phyloP scores from a whole-genome alignment of 2,329 filamentous ascomycete genomes.

The Fusarium marasasianum region DNA sequence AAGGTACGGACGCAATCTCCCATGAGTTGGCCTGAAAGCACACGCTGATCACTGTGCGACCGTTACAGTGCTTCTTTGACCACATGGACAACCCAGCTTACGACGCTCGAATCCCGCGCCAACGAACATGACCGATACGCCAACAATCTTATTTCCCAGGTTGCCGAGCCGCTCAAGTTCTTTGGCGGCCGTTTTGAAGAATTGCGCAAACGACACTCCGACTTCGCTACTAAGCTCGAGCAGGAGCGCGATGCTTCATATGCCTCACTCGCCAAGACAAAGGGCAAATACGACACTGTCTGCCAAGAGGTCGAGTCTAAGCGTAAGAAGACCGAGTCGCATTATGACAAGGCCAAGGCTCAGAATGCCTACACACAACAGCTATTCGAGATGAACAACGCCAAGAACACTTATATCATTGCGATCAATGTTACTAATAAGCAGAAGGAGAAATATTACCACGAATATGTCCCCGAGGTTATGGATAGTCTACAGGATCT shows the following conservation, averaged over 20 bases:
- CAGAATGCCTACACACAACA: constrained; percentile 93
- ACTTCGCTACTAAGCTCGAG: constrained; percentile 89
- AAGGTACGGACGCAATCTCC: constrained; percentile 60
- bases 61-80: constrained; percentile 83
- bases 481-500: constrained; percentile 94
- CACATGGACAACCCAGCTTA: constrained; percentile 95
- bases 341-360: constrained; percentile 94
- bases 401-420: constrained; percentile 98
- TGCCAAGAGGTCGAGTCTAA: constrained; percentile 95
- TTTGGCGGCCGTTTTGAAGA: constrained; percentile 84
- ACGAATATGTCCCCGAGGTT: constrained; percentile 94
- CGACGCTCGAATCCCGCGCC: constrained; percentile 86
- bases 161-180: constrained; percentile 87
- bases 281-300: constrained; percentile 89
- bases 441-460: constrained; percentile 96
- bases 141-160: constrained; percentile 77
- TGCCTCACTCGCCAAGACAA: constrained; percentile 85
- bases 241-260: constrained; percentile 88
- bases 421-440: constrained; percentile 97
- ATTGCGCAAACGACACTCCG: constrained; percentile 86
- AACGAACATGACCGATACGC: constrained; percentile 89
- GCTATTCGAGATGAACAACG: constrained; percentile 93
- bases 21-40: not conserved
- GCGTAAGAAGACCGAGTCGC: constrained; percentile 92
- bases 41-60: constrained; percentile 36